These are phyloP conservation scores for Suhomyces wounanorum DNA, from an alignment of 1,139 yeast species.

Conservation along the genomic window DNA sequence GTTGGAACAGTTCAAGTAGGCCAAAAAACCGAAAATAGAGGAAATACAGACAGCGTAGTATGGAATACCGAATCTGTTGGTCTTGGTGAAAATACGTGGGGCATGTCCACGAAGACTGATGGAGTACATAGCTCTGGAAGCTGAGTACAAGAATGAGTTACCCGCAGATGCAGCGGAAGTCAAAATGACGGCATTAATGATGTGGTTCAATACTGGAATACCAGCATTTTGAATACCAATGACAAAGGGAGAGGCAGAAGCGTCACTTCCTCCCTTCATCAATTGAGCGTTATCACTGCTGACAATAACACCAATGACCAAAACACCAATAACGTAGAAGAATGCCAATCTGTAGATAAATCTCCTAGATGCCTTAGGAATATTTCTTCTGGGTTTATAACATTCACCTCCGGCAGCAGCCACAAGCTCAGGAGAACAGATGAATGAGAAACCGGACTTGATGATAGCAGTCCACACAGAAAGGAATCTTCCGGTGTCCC, in stretches of 20 bases:
- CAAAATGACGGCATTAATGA: conserved; percentile 68
- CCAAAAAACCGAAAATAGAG: conserved; percentile 52
- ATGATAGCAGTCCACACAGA: conserved; percentile 44
- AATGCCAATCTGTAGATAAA: conserved; percentile 50
- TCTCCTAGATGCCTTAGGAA: conserved; percentile 49
- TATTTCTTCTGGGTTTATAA: conserved; percentile 45
- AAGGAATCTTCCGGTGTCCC: conserved; percentile 58
- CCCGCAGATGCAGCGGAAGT: conserved; percentile 72
- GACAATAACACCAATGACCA: conserved; percentile 51
- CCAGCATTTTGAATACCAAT: conserved; percentile 58
- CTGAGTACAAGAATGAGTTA: conserved; percentile 71
- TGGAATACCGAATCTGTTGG: conserved; percentile 66
- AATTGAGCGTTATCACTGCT: conserved; percentile 34
- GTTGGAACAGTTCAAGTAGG: conserved; percentile 62
- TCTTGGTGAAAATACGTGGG: conserved; percentile 55
- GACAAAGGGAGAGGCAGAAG: conserved; percentile 54
- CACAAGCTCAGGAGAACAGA: conserved; percentile 44
- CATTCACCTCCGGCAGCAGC: conserved; percentile 47
- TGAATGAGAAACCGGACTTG: conserved; percentile 44
- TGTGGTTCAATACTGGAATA: conserved; percentile 60
- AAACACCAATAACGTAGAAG: conserved; percentile 49
- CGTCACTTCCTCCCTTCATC: conserved; percentile 37
- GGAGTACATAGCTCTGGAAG: conserved; percentile 68
- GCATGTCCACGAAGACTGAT: conserved; percentile 65
- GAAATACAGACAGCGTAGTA: conserved; percentile 48